Base-by-base conservation (phyloP, 116 monocot genomes). In the Iris pallida region DNA sequence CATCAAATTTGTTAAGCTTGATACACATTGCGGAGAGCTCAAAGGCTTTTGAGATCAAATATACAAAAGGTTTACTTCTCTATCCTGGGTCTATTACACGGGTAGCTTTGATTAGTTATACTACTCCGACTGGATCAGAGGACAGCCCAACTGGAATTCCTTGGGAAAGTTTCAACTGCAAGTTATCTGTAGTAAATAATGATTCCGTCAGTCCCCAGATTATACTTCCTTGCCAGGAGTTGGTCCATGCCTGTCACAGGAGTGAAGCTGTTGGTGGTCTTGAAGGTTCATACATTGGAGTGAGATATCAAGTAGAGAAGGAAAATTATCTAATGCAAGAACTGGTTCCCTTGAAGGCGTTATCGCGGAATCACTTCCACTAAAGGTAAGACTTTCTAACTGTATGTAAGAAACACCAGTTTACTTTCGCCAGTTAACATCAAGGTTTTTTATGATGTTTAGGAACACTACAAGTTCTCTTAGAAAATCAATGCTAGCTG, bases 111-210 rank as follows among this genome's bases (percentile, higher is more conserved):
- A 60, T 88, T 74, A 76, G 70, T 45, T 76, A 65, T 59, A 68
- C 58, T 68, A 16, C 53, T 62, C 43, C 55, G 5, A 13, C 11
- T 57, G 65, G 54, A 47, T 52, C 69, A 71, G 20, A 47, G 41
- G 63, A 68, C 60, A 70, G 42, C 4, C 16, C 55, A 46, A 11
- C 42, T 65, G 69, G 68, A 47, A 42, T 70, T 74, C 44, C 57
- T 44, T 54, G 48, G 64, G 5, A 55, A 55, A 69, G 45, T 61
- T 57, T 67, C 14, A 63, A 78, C 42, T 93, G 89, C 66, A 75
- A 75, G 61, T 61, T 93, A 20, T 60, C 71, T 5, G 57, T 89
- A 72, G 64, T 79, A 62, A 86, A 86, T 53, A 93, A 93, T 82
- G 74, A 76, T 61, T 79, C 86, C 70, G 49, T 46, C 42, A 76